phyloP scores from a whole-genome alignment of 768 basidiomycete genomes.

The Amanita muscaria region DNA sequence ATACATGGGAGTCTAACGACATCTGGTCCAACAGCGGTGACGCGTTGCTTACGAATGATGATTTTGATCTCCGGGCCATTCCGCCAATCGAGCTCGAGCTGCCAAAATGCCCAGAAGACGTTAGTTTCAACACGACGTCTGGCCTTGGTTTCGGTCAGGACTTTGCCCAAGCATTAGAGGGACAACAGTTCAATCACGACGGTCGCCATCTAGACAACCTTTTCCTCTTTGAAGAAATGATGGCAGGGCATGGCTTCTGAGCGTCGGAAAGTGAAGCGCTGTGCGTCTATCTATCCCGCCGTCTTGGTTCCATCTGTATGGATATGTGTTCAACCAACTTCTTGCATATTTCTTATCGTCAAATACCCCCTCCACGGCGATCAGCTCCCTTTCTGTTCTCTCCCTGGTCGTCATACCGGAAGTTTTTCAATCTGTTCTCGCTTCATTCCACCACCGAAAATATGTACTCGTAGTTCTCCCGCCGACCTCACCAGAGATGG shows the following conservation, averaged over 20 bases:
- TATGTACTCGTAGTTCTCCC: constrained; percentile 8
- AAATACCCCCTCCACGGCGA: background rate
- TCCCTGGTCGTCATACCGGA: background rate
- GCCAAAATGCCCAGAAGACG: constrained; percentile 31
- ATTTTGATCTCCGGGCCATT: constrained; percentile 60
- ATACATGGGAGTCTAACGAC: constrained; percentile 25
- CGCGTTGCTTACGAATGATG: constrained; percentile 40
- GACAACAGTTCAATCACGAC: constrained; percentile 18
- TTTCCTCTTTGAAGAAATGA: constrained; percentile 35
- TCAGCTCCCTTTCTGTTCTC: constrained; percentile 7
- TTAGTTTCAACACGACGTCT: constrained; percentile 15
- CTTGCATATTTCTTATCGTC: background rate
- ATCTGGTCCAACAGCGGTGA: constrained; percentile 26
- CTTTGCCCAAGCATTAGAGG: constrained; percentile 22
- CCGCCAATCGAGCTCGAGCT: constrained; percentile 55
- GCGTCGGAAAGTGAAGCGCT: constrained; percentile 5
- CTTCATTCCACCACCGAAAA: constrained; percentile 1
- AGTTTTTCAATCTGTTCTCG: constrained; percentile 8
- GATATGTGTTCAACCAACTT: constrained; percentile 1
- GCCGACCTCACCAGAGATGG: constrained; percentile 14
- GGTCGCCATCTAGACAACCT: constrained; percentile 11
- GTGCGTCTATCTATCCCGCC: constrained; percentile 5
- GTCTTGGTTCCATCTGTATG: constrained; percentile 3
- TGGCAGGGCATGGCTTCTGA: constrained; percentile 28
- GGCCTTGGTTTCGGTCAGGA: constrained; percentile 26